These are phyloP conservation scores for Saxispiralis lemnorum DNA, from an alignment of 495 filamentous ascomycete genomes.

Conservation along the genomic window DNA sequence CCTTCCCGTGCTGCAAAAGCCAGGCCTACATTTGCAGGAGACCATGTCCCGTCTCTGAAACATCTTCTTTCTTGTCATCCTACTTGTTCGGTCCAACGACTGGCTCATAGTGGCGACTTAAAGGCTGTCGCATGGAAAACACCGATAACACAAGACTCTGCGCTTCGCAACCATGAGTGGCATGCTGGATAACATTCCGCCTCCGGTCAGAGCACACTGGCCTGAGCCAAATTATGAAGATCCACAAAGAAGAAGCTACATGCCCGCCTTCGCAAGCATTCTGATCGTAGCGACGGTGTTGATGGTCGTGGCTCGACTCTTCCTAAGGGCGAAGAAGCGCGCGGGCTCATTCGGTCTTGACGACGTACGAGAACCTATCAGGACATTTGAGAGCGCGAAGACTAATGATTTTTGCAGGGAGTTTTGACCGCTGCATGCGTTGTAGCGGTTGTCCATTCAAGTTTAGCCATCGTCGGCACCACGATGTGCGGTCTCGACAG, in stretches of 20 bases:
- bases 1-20: too few relatives aligned
- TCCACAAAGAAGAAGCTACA: neutral
- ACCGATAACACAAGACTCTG: too few relatives aligned
- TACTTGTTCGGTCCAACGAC: too few relatives aligned
- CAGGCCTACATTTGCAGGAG: too few relatives aligned
- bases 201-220: neutral
- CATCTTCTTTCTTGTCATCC: too few relatives aligned
- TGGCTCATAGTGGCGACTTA: too few relatives aligned
- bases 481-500: constrained; percentile 15
- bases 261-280: constrained; percentile 1
- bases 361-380: neutral
- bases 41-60: too few relatives aligned
- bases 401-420: neutral
- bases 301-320: neutral
- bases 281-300: neutral
- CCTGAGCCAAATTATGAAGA: neutral
- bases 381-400: too few relatives aligned
- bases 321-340: neutral
- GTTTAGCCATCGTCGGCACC: neutral
- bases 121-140: too few relatives aligned
- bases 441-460: constrained; percentile 1
- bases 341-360: constrained; percentile 4
- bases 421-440: neutral
- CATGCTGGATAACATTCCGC: neutral
- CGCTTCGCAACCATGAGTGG: neutral